Conservation (phyloP, 495 filamentous ascomycete genomes). For the Podospora anserina region DNA sequence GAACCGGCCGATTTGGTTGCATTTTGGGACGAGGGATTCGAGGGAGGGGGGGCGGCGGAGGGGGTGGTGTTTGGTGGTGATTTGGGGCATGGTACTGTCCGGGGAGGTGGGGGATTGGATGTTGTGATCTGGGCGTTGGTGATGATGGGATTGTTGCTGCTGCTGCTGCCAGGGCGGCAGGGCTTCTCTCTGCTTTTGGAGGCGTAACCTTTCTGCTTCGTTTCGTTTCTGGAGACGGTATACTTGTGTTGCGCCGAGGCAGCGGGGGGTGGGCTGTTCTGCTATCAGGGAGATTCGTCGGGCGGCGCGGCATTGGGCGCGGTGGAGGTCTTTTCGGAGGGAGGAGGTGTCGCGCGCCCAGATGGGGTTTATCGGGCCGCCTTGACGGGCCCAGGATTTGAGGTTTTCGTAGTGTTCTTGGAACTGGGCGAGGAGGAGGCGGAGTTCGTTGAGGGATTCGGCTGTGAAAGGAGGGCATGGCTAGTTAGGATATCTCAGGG, state of each 20-base stretch:
- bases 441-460: constrained; percentile 44
- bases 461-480: constrained; percentile 28
- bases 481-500: constrained; percentile 9
- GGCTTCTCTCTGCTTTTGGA: constrained; percentile 11
- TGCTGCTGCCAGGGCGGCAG: constrained; percentile 22
- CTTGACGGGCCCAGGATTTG: constrained; percentile 43
- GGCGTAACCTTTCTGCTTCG: constrained; percentile 22
- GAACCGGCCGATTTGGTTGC: constrained; percentile 42
- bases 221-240: constrained; percentile 36
- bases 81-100: neutral
- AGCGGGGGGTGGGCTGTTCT: constrained; percentile 34
- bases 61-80: neutral
- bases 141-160: constrained; percentile 3
- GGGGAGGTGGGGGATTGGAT: constrained; percentile 8
- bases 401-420: constrained; percentile 40
- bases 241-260: constrained; percentile 46
- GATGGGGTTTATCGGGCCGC: constrained; percentile 44
- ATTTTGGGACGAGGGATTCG: constrained; percentile 37
- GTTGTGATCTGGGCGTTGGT: neutral
- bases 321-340: constrained; percentile 42
- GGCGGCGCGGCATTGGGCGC: constrained; percentile 48
- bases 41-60: constrained; percentile 14
- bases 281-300: constrained; percentile 39
- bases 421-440: constrained; percentile 37
- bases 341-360: constrained; percentile 43